phyloP scores from a whole-genome alignment of 768 basidiomycete species.

The Rhodotorula kratochvilovae region DNA sequence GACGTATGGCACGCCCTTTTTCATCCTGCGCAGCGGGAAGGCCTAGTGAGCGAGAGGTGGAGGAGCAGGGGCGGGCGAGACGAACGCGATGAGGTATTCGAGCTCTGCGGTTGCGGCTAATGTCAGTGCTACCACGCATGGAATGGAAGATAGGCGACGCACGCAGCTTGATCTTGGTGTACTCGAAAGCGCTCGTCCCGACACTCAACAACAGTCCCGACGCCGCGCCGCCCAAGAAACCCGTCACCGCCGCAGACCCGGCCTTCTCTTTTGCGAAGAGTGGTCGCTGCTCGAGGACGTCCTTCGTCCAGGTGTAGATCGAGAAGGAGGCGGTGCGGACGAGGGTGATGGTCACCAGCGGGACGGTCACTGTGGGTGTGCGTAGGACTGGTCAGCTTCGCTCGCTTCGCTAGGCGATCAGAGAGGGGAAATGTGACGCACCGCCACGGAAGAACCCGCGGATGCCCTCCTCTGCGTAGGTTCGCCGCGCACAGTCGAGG shows the following conservation, averaged over 20 bases:
- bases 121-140: background rate
- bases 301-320: conserved; percentile 80
- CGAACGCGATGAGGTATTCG: conserved; percentile 41
- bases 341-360: conserved; percentile 63
- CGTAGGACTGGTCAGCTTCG: background rate
- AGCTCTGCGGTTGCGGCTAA: conserved; percentile 13
- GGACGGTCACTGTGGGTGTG: conserved; percentile 23
- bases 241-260: conserved; percentile 5
- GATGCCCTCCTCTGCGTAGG: conserved; percentile 51
- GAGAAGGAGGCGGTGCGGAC: conserved; percentile 93
- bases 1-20: conserved; percentile 39
- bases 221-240: conserved; percentile 41
- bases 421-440: background rate
- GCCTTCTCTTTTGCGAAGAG: conserved; percentile 52
- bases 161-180: conserved; percentile 35
- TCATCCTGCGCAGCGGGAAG: conserved; percentile 16
- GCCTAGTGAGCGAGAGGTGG: background rate
- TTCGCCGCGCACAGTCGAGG: conserved; percentile 74
- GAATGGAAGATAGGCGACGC: background rate
- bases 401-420: rapidly evolving
- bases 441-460: conserved; percentile 72
- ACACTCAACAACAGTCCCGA: conserved; percentile 34
- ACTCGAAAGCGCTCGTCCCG: conserved; percentile 37
- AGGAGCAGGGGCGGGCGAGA: background rate
- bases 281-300: conserved; percentile 57